A percentile compares a stretch with the other conserved stretches of the same genome.
Evolutionary conservation across 2,329 filamentous ascomycete genomes (phyloP).

Genomic region (Ambrosiella cleistominuta): DNA sequence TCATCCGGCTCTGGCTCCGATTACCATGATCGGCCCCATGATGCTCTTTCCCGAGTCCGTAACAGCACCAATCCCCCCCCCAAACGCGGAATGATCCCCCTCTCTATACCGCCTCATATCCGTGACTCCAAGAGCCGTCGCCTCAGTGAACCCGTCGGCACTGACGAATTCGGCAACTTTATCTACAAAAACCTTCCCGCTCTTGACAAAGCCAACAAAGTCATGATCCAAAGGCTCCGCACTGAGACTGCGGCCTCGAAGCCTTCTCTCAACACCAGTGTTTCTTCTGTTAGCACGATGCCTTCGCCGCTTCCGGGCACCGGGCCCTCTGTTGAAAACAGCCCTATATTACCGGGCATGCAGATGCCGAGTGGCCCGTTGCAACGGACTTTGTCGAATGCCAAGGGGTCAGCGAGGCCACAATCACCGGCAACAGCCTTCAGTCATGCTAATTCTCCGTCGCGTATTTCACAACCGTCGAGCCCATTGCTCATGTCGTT

Average conservation of each 20-base stretch:
- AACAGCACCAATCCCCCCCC: slow-evolving; percentile 39
- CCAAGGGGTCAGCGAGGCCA: slow-evolving; percentile 59
- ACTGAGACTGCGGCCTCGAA: slow-evolving; percentile 70
- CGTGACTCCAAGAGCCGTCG: slow-evolving; percentile 75
- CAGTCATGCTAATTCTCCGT: slow-evolving; percentile 52
- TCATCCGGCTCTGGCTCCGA: slow-evolving; percentile 47
- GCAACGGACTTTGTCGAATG: slow-evolving; percentile 68
- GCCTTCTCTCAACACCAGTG: slow-evolving; percentile 28
- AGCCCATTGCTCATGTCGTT: slow-evolving; percentile 95
- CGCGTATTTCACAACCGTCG: slow-evolving; percentile 39
- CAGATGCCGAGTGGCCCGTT: slow-evolving; percentile 42
- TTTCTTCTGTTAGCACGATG: slow-evolving; percentile 18
- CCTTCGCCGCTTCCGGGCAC: slow-evolving; percentile 25
- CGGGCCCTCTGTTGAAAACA: slow-evolving; percentile 63
- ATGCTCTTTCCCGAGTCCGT: slow-evolving; percentile 77
- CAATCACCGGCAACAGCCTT: slow-evolving; percentile 62
- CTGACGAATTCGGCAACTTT: slow-evolving; percentile 92
- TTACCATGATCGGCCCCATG: slow-evolving; percentile 78
- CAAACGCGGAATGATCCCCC: slow-evolving; percentile 81
- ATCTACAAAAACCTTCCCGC: slow-evolving; percentile 95
- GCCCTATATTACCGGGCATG: slow-evolving; percentile 48
- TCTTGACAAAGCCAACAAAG: slow-evolving; percentile 94
- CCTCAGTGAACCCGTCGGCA: slow-evolving; percentile 72
- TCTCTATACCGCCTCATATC: slow-evolving; percentile 93
- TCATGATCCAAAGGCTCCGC: slow-evolving; percentile 89